Evolutionary conservation across 306 rosid species (phyloP), one percentile per base, ranked within the genome.

Genomic region (Lagenaria siceraria): DNA sequence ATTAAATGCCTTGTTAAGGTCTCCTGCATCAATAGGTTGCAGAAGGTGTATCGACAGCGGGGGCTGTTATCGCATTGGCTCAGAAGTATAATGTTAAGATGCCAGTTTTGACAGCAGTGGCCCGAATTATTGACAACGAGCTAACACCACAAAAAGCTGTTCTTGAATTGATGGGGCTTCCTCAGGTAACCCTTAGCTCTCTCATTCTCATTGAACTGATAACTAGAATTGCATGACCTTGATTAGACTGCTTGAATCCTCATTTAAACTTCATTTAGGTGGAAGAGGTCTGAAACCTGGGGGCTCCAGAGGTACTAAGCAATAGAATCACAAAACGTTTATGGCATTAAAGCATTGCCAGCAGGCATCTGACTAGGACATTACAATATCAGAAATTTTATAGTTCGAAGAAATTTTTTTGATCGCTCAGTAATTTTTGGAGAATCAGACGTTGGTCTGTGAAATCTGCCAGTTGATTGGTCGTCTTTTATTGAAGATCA

Each of bases 51-150:
- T 89, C 97, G 43, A 94, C 97, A 0, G 98, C 98, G 2, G 95
- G 98, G 82, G 98, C 98, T 11, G 98, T 94, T 81, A 93, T 94
- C 77, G 89, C 98, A 6, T 78, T 92, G 79, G 97, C 96, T 1
- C 96, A 94, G 81, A 94, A 94, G 77, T 92, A 89, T 66, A 94
- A 86, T 2, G 96, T 90, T 7, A 94, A 94, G 87, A 89, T 94
- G 97, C 97, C 98, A 7, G 98, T 94, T 82, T 89, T 94, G 85
- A 94, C 97, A 0, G 98, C 96, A 10, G 96, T 94, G 31, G 98
- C 98, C 24, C 93, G 98, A 61, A 92, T 88, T 68, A 86, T 94
- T 0, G 98, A 94, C 86, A 87, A 88, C 21, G 97, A 90, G 83
- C 89, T 92, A 29, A 89, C 96, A 25, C 98, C 98, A 0, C 85